Evolutionary conservation across 2,329 filamentous ascomycete species (phyloP).

Genomic region (Epichloe bromicola): DNA sequence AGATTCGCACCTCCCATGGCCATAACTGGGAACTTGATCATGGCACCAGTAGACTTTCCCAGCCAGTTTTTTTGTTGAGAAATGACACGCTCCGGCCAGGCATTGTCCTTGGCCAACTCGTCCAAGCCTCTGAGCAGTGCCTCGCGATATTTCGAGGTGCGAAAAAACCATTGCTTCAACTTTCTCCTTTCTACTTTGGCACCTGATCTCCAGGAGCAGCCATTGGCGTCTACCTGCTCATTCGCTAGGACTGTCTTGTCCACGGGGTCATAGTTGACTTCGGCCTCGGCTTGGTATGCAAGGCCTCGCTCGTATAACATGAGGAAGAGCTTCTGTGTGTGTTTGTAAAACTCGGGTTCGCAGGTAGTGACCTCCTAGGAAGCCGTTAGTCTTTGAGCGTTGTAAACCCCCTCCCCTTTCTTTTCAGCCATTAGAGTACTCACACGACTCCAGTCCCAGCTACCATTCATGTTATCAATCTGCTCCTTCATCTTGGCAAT

Average conservation of each 20-base stretch:
- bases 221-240: conserved; percentile 81
- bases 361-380: conserved; percentile 72
- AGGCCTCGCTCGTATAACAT: conserved; percentile 61
- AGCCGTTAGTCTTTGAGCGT: background rate
- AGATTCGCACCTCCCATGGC: conserved; percentile 27
- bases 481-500: conserved; percentile 79
- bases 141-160: conserved; percentile 68
- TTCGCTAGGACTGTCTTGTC: conserved; percentile 85
- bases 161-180: conserved; percentile 82
- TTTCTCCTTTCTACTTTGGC: conserved; percentile 68
- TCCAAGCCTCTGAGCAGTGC: conserved; percentile 59
- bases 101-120: conserved; percentile 43
- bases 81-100: conserved; percentile 74
- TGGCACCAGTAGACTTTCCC: conserved; percentile 58
- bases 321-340: conserved; percentile 77
- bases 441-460: conserved; percentile 74
- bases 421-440: conserved; percentile 19
- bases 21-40: conserved; percentile 55
- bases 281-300: conserved; percentile 69
- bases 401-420: background rate
- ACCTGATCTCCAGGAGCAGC: conserved; percentile 76
- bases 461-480: conserved; percentile 63
- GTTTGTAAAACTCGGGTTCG: conserved; percentile 75
- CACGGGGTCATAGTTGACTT: conserved; percentile 84
- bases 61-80: conserved; percentile 84